A percentile compares a stretch with the other conserved stretches of the same genome.
Conservation (phyloP, 495 filamentous ascomycete species). For the Xylaria curta region DNA sequence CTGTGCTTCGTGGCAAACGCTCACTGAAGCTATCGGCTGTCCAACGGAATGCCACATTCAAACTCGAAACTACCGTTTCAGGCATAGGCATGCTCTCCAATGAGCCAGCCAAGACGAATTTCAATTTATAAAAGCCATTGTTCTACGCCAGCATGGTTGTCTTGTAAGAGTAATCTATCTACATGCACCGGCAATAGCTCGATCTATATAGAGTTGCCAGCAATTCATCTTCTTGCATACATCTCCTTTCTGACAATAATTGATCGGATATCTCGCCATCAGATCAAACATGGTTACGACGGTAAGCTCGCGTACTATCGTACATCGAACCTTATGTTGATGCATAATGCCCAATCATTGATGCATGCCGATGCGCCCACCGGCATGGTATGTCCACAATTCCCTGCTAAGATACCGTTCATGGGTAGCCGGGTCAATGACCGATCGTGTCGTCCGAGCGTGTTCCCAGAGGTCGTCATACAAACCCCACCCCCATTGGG, state of each 20-base stretch:
- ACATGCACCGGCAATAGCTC: background rate
- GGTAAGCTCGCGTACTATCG: constrained; percentile 8
- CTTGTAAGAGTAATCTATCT: background rate
- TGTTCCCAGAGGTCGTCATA: background rate
- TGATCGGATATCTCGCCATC: constrained; percentile 10
- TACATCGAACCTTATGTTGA: background rate
- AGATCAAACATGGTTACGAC: background rate
- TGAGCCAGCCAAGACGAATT: background rate
- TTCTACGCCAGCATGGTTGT: background rate
- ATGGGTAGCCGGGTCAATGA: constrained; percentile 5
- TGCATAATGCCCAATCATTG: constrained; percentile 19
- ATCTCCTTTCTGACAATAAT: background rate
- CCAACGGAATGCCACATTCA: constrained; percentile 9
- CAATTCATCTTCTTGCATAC: background rate
- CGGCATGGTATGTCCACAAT: background rate
- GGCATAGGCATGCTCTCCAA: constrained; percentile 18
- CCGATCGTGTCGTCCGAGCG: constrained; percentile 12
- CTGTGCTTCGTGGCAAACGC: constrained; percentile 56
- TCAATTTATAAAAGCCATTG: background rate
- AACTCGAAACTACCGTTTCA: constrained; percentile 27
- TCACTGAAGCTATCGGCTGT: constrained; percentile 43
- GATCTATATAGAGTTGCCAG: constrained; percentile 9
- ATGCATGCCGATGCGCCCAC: constrained; percentile 13
- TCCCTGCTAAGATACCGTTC: background rate
- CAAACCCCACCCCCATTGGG: constrained; percentile 34